Percentiles rank a stretch among this genome's conserved stretches.
phyloP scores from a whole-genome alignment of 108 stramenopile genomes.

The Pseudonitzschia delicatissima region DNA sequence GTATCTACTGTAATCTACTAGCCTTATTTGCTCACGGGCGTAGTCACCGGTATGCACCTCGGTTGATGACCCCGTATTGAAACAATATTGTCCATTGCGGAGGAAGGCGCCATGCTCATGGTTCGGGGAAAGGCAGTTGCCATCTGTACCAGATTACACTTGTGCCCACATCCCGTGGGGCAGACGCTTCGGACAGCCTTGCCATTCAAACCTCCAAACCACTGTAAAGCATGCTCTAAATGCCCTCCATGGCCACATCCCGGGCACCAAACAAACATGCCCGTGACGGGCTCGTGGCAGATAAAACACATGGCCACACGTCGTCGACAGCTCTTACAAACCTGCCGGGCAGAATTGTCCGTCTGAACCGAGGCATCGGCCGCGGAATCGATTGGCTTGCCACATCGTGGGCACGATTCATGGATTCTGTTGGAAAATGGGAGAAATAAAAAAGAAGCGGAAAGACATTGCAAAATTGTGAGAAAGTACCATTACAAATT shows the following conservation, averaged over 20 bases:
- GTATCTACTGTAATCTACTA: neutral
- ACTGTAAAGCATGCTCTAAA: constrained; percentile 69
- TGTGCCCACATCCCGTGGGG: constrained; percentile 85
- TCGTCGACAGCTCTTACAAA: constrained; percentile 70
- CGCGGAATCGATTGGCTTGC: constrained; percentile 52
- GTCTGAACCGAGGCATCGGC: constrained; percentile 21
- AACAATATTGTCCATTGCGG: neutral
- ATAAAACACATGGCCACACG: constrained; percentile 77
- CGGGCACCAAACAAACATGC: constrained; percentile 87
- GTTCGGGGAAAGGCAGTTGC: constrained; percentile 45
- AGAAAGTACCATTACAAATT: neutral
- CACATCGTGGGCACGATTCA: constrained; percentile 78
- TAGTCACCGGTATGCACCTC: neutral
- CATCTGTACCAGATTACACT: constrained; percentile 63
- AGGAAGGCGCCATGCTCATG: constrained; percentile 4
- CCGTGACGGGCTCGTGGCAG: constrained; percentile 80
- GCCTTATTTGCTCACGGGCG: neutral
- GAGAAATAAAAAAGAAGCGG: neutral
- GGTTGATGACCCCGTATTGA: neutral
- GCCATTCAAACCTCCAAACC: constrained; percentile 53
- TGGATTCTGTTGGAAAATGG: constrained; percentile 50
- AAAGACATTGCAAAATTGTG: neutral
- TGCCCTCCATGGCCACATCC: constrained; percentile 79
- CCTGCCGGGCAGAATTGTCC: constrained; percentile 28
- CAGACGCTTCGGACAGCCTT: constrained; percentile 59